phyloP scores from a whole-genome alignment of 2,329 filamentous ascomycete genomes.

The Pseudogymnoascus sp. region DNA sequence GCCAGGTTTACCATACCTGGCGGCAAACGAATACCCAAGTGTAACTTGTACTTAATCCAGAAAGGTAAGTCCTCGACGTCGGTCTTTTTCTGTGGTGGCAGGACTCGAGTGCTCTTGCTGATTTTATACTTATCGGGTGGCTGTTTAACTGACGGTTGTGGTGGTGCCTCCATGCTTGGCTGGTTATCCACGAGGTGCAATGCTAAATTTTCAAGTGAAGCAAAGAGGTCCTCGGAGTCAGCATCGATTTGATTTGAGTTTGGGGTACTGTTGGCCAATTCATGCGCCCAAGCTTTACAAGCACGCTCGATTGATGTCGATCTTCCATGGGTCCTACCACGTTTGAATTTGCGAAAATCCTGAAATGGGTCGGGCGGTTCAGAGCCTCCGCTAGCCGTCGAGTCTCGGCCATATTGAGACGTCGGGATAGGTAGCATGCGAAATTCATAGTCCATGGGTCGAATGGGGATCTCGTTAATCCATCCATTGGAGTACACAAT shows the following conservation, averaged over 20 bases:
- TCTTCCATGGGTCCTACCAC: neutral
- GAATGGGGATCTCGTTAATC: neutral
- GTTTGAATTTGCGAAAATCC: neutral
- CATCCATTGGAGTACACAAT: neutral
- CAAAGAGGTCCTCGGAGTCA: neutral
- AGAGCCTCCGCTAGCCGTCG: neutral
- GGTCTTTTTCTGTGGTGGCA: neutral
- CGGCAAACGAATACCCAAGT: neutral
- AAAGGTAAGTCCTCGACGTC: neutral
- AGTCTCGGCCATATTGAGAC: neutral
- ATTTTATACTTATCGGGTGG: neutral
- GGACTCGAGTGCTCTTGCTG: neutral
- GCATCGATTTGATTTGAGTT: neutral
- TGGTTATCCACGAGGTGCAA: neutral
- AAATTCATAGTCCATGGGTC: neutral
- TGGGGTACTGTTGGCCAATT: neutral
- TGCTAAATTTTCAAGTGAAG: neutral
- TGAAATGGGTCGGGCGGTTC: neutral
- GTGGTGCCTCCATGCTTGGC: no score
- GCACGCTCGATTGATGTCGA: neutral
- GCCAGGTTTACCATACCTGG: neutral
- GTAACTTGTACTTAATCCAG: neutral
- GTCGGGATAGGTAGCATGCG: neutral
- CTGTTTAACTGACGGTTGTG: neutral
- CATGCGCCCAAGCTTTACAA: neutral